Base-by-base conservation (phyloP, 352 stramenopile genomes). In the Phytophthora rubi region DNA sequence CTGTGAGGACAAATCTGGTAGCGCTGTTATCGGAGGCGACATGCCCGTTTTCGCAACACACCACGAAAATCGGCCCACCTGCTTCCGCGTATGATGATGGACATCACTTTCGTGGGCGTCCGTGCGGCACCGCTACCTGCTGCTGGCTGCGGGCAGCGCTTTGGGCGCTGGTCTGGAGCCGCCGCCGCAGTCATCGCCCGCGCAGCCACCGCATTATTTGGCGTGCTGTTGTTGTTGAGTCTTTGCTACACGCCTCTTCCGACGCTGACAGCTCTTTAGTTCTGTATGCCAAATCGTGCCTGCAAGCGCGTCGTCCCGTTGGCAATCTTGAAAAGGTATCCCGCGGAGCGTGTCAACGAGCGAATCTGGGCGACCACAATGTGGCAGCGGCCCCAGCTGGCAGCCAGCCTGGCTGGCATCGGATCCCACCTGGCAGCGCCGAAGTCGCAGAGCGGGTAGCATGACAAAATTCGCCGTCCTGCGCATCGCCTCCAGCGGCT, bases 201-300 rank as follows among this genome's bases (percentile, higher is more conserved):
- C 49, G 55, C 18, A 62, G 39, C 53, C 52, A 26, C 52, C 53
- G 30, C 42, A 62, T 62, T 62, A 52, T 62, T 62, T 62, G 52
- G 35, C 47, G 61, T 62, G 64, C 21, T 42, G 57, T 71, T 51
- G 64, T 60, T 61, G 64, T 71, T 61, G 64, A 71, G 57, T 48
- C 39, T 55, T 65, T 65, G 63, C 55, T 47, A 35, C 53, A 53
- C 61, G 61, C 64, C 56, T 71, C 64, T 71, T 71, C 64, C 48
- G 58, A 56, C 64, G 57, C 21, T 42, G 35, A 16, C 9, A 13
- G 33, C 33, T 39, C 8, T 26, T 26, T 4, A 65, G 18, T 26
- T 37, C 35, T 21, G 56, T 71, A 71, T 66, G 9, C 48, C 64
- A 39, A 53, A 71, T 71, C 64, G 59, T 30, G 15, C 49, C 1